Evolutionary conservation across 139 green algal genomes (phyloP).

Genomic region (Coccomyxa sp.): DNA sequence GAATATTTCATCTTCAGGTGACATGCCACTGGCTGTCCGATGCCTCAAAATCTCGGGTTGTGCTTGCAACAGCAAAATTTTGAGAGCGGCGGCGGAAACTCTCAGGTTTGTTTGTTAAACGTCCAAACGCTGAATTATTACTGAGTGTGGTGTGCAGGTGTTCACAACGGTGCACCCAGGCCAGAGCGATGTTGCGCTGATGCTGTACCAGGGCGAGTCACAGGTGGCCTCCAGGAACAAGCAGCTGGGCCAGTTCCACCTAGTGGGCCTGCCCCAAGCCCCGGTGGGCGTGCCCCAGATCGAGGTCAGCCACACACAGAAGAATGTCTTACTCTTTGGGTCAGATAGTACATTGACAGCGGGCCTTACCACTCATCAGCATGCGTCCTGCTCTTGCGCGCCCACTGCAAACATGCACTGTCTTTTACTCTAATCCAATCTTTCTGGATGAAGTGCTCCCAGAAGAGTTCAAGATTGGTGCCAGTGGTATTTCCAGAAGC

Average conservation of each 20-base stretch:
- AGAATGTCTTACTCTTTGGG: background rate
- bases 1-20: too few species aligned
- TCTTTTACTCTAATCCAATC: background rate
- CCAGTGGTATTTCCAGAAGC: background rate
- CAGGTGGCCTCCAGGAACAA: constrained; percentile 38
- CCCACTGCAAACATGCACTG: background rate
- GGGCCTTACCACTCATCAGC: too few species aligned
- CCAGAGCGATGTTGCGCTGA: constrained; percentile 51
- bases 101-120: background rate
- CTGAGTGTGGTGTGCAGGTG: constrained; percentile 19
- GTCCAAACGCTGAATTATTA: background rate
- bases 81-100: background rate
- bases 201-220: constrained; percentile 52
- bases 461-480: background rate
- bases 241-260: constrained; percentile 59
- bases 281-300: constrained; percentile 23
- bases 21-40: too few species aligned
- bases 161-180: constrained; percentile 56
- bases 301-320: constrained; percentile 12
- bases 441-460: background rate
- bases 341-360: too few species aligned
- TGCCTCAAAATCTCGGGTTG: background rate
- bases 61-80: background rate
- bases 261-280: constrained; percentile 39
- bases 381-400: background rate